These are phyloP conservation scores for Pleurotus eryngii DNA, from an alignment of 768 basidiomycete species.

Conservation along the genomic window DNA sequence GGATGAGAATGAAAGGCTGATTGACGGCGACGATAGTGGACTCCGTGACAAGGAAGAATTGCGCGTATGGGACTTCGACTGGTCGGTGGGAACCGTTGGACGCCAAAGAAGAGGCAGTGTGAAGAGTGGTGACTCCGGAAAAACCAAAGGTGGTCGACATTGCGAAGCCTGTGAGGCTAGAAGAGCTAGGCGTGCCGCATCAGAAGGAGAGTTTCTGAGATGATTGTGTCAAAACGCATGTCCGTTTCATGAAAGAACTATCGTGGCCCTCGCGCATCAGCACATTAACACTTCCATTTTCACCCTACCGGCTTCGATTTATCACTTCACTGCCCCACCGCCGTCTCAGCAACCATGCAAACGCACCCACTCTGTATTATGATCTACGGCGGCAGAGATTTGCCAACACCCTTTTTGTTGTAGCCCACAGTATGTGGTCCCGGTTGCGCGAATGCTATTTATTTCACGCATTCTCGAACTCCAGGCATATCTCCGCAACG, in stretches of 20 bases:
- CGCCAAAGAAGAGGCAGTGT: conserved; percentile 12
- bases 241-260: too few relatives aligned
- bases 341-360: too few relatives aligned
- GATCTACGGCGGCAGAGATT: too few relatives aligned
- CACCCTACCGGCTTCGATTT: too few relatives aligned
- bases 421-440: too few relatives aligned
- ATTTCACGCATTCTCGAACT: background rate
- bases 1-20: conserved; percentile 9
- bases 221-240: too few relatives aligned
- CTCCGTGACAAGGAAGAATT: background rate
- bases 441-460: too few relatives aligned
- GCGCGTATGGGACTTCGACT: conserved; percentile 28
- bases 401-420: too few relatives aligned
- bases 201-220: background rate
- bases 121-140: conserved; percentile 4
- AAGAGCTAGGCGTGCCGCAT: conserved; percentile 1
- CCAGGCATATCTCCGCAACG: background rate
- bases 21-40: conserved; percentile 5
- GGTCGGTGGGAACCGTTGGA: conserved; percentile 25
- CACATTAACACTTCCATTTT: too few relatives aligned
- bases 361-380: too few relatives aligned
- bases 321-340: too few relatives aligned
- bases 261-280: too few relatives aligned
- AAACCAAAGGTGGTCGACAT: conserved; percentile 23
- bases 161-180: conserved; percentile 30